Base-by-base conservation (phyloP, 805 yeast species). In the Brettanomyces nanus region DNA sequence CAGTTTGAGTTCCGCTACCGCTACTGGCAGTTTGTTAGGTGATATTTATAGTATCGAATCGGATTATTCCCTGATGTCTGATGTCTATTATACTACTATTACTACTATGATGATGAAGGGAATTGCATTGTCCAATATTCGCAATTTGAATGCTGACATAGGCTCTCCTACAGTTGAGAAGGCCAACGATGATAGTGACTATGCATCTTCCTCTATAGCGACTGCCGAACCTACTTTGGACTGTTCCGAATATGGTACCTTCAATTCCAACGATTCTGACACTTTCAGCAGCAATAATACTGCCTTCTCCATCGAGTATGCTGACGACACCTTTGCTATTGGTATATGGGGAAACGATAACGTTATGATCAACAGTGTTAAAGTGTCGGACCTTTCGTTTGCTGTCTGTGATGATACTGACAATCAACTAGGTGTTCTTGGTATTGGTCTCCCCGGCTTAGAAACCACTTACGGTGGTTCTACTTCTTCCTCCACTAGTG, bases 321-420 rank as follows among this genome's bases (percentile, higher is more conserved):
- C 69, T 5, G 80, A 74, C 50, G 52, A 56, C 5, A 64, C 76
- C 2, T 59, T 48, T 35, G 78, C 78, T 4, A 36, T 38, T 6
- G 80, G 80, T 19, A 40, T 58, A 31, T 74, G 77, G 77, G 94
- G 84, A 15, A 59, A 65, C 32, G 96, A 87, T 50, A 61, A 63
- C 28, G 66, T 87, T 4, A 43, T 48, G 2, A 48, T 84, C 38
- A 75, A 77, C 33, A 73, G 66, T 35, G 56, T 68, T 11, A 57
- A 65, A 3, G 62, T 84, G 10, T 43, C 63, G 0, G 61, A 65
- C 39, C 60, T 82, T 22, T 74, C 85, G 4, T 71, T 87, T 56
- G 96, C 94, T 2, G 75, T 86, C 19, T 94, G 84, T 3, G 75
- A 75, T 51, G 56, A 58, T 26, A 73, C 85, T 2, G 74, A 76